phyloP scores from a whole-genome alignment of 164 flowering plant genomes.

The Berberis thunbergii region DNA sequence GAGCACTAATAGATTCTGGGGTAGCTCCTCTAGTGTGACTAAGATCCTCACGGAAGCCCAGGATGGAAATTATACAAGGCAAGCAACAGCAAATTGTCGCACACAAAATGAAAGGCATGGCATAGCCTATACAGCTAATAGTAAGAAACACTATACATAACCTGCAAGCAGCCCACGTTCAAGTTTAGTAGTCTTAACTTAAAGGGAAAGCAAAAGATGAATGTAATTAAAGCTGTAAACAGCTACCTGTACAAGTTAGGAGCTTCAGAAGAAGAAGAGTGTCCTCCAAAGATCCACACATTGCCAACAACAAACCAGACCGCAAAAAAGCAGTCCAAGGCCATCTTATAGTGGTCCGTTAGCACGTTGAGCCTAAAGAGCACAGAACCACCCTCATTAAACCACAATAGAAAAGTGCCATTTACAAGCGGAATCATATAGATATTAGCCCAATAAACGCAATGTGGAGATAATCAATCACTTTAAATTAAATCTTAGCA shows the following conservation, averaged over 20 bases:
- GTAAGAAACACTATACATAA: constrained; percentile 88
- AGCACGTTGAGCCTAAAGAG: constrained; percentile 30
- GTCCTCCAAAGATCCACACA: constrained; percentile 68
- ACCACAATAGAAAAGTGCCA: neutral
- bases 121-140: constrained; percentile 91
- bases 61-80: constrained; percentile 81
- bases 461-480: no score
- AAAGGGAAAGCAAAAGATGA: neutral
- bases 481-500: no score
- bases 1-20: constrained; percentile 61
- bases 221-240: neutral
- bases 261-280: constrained; percentile 44
- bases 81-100: constrained; percentile 93
- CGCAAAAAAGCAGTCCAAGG: constrained; percentile 62
- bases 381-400: constrained; percentile 5
- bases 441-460: no score
- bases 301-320: constrained; percentile 72
- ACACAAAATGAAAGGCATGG: constrained; percentile 92
- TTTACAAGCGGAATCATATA: no score
- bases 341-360: constrained; percentile 47
- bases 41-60: constrained; percentile 74
- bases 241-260: constrained; percentile 56
- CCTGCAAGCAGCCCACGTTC: constrained; percentile 33
- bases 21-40: constrained; percentile 73
- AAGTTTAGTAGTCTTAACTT: neutral